A percentile compares a stretch with the other conserved stretches of the same genome.
These are phyloP conservation scores for Meyerozyma guilliermondii DNA, from an alignment of 1,139 yeast species.

Conservation along the genomic window DNA sequence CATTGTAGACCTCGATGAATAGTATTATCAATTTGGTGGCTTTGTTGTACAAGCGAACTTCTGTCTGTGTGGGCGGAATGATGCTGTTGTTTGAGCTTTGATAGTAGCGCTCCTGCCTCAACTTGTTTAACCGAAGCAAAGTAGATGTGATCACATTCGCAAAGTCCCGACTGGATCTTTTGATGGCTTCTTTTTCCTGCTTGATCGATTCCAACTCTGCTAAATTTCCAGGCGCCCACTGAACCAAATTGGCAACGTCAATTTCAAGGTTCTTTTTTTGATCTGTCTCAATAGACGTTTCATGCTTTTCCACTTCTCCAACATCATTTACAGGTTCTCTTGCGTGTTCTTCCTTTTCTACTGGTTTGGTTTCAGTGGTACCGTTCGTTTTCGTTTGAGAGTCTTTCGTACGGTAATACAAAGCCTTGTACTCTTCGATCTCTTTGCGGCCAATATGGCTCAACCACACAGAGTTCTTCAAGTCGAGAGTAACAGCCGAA, in stretches of 20 bases:
- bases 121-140: conserved; percentile 52
- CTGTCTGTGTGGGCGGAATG: conserved; percentile 24
- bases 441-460: conserved; percentile 63
- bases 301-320: conserved; percentile 4
- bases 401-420: conserved; percentile 11
- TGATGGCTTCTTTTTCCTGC: conserved; percentile 20
- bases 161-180: conserved; percentile 23
- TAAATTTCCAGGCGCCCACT: conserved; percentile 47
- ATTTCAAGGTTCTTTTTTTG: conserved; percentile 15
- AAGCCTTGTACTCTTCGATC: conserved; percentile 33
- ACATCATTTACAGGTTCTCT: conserved; percentile 10
- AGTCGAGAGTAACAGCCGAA: conserved; percentile 57
- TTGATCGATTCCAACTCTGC: conserved; percentile 23
- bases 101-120: conserved; percentile 56
- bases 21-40: conserved; percentile 28
- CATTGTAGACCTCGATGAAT: conserved; percentile 23
- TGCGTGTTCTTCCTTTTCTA: conserved; percentile 6
- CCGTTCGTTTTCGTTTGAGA: conserved; percentile 4
- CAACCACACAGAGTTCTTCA: conserved; percentile 72
- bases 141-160: conserved; percentile 54
- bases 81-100: conserved; percentile 25
- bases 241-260: conserved; percentile 43
- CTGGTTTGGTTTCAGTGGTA: conserved; percentile 2
- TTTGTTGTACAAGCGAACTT: conserved; percentile 37
- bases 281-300: conserved; percentile 1